Conservation (phyloP, 768 basidiomycete species). For the Amanita molliuscula region DNA sequence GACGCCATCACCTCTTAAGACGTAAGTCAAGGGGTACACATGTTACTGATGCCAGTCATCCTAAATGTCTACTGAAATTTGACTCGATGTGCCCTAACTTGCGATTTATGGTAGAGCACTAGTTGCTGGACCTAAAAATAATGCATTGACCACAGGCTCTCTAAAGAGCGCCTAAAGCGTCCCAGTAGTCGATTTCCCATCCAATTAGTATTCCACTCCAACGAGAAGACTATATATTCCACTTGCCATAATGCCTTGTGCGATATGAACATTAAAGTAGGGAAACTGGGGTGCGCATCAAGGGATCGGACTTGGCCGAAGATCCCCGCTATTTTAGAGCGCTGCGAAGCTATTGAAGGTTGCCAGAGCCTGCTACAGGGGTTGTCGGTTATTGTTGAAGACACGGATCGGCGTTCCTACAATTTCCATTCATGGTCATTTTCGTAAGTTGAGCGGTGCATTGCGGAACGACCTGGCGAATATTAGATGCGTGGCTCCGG, state of each 20-base stretch:
- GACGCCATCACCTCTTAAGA: no score
- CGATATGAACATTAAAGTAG: neutral
- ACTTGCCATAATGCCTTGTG: neutral
- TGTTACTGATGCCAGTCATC: no score
- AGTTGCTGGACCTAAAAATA: no score
- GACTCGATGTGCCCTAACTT: no score
- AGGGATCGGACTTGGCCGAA: neutral
- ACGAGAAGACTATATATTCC: neutral
- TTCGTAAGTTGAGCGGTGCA: neutral
- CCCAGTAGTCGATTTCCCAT: neutral
- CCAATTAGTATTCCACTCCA: no score
- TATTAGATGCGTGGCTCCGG: neutral
- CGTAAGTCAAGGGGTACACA: no score
- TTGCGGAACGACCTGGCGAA: neutral
- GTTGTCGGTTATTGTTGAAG: neutral
- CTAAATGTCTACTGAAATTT: no score
- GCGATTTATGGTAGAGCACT: no score
- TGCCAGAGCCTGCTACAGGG: neutral
- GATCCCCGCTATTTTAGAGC: neutral
- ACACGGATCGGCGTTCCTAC: constrained; percentile 1
- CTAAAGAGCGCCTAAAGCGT: neutral
- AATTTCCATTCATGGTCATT: neutral
- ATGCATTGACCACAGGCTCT: no score
- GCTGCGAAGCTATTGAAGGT: neutral
- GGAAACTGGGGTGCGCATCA: neutral